Evolutionary conservation across 106 monocot genomes (phyloP).

Genomic region (Dendrobium chrysotoxum): DNA sequence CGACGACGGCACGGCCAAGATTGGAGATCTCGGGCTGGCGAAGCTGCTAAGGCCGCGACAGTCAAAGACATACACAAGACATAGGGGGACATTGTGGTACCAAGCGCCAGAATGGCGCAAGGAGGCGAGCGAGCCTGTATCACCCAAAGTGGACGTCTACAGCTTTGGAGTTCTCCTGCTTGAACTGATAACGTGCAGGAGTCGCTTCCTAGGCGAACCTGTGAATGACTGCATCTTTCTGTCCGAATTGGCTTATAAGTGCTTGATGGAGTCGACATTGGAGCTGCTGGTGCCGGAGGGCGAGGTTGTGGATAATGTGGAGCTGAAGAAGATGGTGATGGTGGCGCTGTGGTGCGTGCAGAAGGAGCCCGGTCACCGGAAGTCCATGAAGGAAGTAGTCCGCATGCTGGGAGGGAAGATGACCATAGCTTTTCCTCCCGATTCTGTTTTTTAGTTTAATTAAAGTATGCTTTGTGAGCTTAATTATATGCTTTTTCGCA

Average conservation of each 20-base stretch:
- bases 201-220: background rate
- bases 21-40: constrained; percentile 36
- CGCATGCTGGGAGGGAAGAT: constrained; percentile 22
- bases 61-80: constrained; percentile 12
- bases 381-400: constrained; percentile 27
- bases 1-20: constrained; percentile 11
- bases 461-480: no score
- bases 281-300: constrained; percentile 31
- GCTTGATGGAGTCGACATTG: constrained; percentile 16
- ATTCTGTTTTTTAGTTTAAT: no score
- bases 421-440: background rate
- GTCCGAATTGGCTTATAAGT: background rate
- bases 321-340: constrained; percentile 25
- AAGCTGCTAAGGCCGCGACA: constrained; percentile 15
- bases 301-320: constrained; percentile 9
- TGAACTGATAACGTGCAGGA: constrained; percentile 40
- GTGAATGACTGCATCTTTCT: background rate
- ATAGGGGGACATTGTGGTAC: constrained; percentile 40
- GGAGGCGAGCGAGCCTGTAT: constrained; percentile 9
- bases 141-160: constrained; percentile 47
- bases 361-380: constrained; percentile 12
- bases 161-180: constrained; percentile 42
- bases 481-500: no score
- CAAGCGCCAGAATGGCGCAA: constrained; percentile 38
- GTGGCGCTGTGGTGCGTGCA: constrained; percentile 25